These are phyloP conservation scores for Nicotiana paniculata DNA, from an alignment of 257 asterid species.

Conservation along the genomic window DNA sequence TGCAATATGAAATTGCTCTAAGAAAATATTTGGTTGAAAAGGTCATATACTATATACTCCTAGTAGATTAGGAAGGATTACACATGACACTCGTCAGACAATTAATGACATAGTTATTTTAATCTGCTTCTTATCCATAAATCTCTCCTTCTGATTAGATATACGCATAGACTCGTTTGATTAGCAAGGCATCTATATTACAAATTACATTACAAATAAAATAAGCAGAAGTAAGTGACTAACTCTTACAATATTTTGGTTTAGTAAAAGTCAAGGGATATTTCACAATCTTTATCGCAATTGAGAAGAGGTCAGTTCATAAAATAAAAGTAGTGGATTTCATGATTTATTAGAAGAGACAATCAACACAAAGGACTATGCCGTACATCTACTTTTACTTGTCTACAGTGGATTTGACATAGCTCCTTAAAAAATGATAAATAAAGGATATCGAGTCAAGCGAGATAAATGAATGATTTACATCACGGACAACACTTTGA, in stretches of 20 bases:
- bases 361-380: not conserved
- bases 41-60: not conserved
- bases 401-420: no score
- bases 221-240: not conserved
- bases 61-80: not conserved
- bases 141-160: not conserved
- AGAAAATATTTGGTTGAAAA: not conserved
- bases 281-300: not conserved
- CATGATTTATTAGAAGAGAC: not conserved
- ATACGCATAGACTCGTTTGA: not conserved
- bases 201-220: not conserved
- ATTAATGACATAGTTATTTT: not conserved
- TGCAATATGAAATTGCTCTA: not conserved
- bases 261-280: not conserved
- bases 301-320: not conserved
- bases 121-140: not conserved
- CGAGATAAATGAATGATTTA: no score
- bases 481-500: no score
- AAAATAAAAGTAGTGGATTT: not conserved
- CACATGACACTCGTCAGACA: not conserved
- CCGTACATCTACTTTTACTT: no score
- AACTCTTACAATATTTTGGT: not conserved
- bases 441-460: no score
- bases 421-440: no score
- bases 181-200: not conserved